A percentile compares a stretch with the other conserved stretches of the same genome.
Evolutionary conservation across 2,329 filamentous ascomycete species (phyloP).

Genomic region (Hypoxylon sp.): DNA sequence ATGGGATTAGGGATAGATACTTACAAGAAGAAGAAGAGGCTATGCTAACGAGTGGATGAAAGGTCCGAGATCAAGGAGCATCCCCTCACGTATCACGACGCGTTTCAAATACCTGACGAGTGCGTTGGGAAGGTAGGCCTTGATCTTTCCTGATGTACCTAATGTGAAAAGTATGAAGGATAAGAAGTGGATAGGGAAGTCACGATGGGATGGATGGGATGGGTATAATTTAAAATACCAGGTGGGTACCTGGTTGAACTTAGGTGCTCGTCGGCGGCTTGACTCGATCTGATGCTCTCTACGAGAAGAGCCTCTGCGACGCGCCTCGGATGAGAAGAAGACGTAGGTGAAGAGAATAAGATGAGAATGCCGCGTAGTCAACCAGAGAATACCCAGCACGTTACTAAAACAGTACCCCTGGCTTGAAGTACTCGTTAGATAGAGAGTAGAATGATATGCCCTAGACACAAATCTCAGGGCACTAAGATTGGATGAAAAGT

Average conservation of each 20-base stretch:
- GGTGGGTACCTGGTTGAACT: too few species aligned
- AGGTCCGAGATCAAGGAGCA: background rate
- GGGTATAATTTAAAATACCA: background rate
- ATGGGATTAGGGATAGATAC: background rate
- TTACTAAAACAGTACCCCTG: background rate
- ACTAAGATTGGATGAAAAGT: background rate
- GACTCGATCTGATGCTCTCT: background rate
- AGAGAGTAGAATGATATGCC: background rate
- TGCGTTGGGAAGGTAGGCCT: background rate
- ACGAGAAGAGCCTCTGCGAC: background rate
- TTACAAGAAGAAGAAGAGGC: background rate
- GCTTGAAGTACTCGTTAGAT: background rate
- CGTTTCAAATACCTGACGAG: background rate
- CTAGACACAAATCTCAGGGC: background rate
- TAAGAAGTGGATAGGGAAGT: background rate
- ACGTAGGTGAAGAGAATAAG: background rate
- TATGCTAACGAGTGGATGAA: background rate
- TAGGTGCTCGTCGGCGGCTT: background rate
- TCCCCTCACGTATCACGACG: background rate
- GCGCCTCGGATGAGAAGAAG: background rate
- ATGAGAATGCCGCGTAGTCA: background rate
- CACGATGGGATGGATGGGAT: background rate
- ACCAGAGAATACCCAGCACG: background rate
- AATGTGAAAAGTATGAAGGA: background rate
- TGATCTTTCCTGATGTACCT: background rate